Conservation (phyloP, 169 alveolate genomes). For the Neospora caninum region DNA sequence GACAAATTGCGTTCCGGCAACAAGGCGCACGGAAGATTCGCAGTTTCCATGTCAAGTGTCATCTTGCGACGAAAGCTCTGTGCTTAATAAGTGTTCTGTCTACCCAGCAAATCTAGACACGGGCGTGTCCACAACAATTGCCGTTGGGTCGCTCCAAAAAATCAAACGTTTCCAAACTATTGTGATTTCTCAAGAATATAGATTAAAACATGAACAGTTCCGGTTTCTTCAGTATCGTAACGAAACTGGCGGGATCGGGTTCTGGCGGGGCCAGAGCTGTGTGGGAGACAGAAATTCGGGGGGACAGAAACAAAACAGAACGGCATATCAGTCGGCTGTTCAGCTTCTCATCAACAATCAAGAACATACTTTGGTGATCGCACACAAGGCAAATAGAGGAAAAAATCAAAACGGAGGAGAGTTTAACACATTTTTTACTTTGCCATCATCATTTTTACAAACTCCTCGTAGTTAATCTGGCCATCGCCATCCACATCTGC, state of each 20-base stretch:
- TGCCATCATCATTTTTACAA: conserved; percentile 97
- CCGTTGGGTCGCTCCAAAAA: background rate
- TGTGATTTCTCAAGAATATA: background rate
- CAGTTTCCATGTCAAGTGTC: background rate
- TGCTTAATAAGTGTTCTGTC: no score
- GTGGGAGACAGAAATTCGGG: background rate
- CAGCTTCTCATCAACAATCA: background rate
- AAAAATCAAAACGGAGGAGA: background rate
- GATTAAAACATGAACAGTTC: background rate
- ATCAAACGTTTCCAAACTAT: background rate
- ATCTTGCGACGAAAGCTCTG: background rate
- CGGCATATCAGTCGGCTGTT: background rate
- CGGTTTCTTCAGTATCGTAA: background rate
- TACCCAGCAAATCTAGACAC: background rate
- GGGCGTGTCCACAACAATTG: background rate
- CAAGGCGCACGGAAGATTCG: no score
- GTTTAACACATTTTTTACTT: conserved; percentile 76
- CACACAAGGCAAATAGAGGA: background rate
- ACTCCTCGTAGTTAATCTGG: conserved; percentile 97
- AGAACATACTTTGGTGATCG: background rate
- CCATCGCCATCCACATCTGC: conserved; percentile 99
- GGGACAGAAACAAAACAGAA: background rate
- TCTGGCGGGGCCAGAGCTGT: background rate
- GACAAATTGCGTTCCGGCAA: no score
- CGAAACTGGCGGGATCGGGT: background rate